phyloP scores from a whole-genome alignment of 148 eudicot species.

The Arbutus unedo region DNA sequence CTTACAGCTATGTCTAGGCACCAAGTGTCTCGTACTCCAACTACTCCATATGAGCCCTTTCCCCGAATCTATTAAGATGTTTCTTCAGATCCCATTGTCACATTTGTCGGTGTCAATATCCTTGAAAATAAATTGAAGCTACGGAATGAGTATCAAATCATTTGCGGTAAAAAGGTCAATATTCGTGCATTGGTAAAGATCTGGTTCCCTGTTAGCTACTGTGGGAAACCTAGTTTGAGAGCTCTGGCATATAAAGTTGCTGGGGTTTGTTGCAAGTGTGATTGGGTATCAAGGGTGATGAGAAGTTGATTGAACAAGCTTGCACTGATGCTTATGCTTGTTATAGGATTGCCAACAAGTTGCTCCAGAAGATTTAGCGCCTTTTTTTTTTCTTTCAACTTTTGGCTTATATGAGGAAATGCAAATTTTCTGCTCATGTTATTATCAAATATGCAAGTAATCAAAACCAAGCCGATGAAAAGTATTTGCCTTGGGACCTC shows the following conservation, averaged over 20 bases:
- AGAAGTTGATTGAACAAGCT: conserved; percentile 60
- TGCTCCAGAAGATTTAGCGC: neutral
- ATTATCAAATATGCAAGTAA: neutral
- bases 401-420: neutral
- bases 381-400: neutral
- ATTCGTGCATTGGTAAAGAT: neutral
- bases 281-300: conserved; percentile 57
- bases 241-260: conserved; percentile 40
- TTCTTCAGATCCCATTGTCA: neutral
- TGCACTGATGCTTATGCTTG: conserved; percentile 81
- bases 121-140: neutral
- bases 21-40: conserved; percentile 16
- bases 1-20: conserved; percentile 4
- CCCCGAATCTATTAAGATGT: neutral
- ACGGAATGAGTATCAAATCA: neutral
- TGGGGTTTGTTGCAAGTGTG: conserved; percentile 43
- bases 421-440: neutral
- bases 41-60: neutral
- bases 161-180: neutral
- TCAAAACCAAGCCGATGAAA: too few relatives aligned
- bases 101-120: conserved; percentile 10
- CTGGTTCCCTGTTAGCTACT: neutral
- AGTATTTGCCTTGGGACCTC: too few relatives aligned
- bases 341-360: conserved; percentile 33
- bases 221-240: conserved; percentile 44